These are phyloP conservation scores for Trichosporon sp. DNA, from an alignment of 1,284 basidiomycete species.

Conservation along the genomic window DNA sequence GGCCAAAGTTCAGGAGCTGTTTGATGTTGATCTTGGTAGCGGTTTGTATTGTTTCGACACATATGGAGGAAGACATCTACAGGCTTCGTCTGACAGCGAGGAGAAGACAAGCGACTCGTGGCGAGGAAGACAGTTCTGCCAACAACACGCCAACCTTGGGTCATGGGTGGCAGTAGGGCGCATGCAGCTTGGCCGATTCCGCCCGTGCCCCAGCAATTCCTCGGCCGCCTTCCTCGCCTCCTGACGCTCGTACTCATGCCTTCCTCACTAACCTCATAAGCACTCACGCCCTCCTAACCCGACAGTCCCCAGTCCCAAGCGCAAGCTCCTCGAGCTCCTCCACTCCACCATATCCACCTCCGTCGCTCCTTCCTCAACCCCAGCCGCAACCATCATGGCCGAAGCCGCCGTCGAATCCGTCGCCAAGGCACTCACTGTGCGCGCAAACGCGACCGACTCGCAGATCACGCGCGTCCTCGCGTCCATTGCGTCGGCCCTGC, in stretches of 20 bases:
- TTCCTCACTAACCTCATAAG: neutral
- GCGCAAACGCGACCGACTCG: neutral
- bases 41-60: neutral
- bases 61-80: neutral
- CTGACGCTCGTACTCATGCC: neutral
- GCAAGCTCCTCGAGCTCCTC: neutral
- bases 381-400: neutral
- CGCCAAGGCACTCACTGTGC: constrained; percentile 7
- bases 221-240: neutral
- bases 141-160: neutral
- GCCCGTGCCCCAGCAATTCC: neutral
- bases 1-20: neutral
- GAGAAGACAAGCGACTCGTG: no score
- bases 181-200: neutral
- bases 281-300: neutral
- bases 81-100: no score
- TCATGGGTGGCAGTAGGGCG: neutral
- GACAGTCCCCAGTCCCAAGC: neutral
- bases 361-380: neutral
- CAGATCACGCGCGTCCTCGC: neutral
- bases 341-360: neutral
- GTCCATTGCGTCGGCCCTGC: constrained; percentile 16
- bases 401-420: neutral
- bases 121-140: no score
- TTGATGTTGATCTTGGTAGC: neutral